Percentiles rank a stretch among this genome's conserved stretches.
phyloP scores from a whole-genome alignment of 768 basidiomycete genomes.

The Tylopilus sp. region DNA sequence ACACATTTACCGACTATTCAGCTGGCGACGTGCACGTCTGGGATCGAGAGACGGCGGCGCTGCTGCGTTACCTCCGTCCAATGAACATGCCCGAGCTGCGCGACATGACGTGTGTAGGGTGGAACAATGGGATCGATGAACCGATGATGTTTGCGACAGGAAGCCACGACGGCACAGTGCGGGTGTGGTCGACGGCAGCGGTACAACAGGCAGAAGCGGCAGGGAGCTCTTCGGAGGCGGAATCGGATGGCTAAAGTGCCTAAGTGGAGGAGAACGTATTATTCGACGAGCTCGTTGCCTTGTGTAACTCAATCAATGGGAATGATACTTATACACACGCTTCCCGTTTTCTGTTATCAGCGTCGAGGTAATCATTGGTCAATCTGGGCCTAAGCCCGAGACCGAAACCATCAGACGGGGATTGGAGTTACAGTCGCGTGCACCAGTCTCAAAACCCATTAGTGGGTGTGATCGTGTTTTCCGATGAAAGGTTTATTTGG shows the following conservation, averaged over 20 bases:
- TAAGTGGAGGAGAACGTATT: background rate
- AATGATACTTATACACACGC: no score
- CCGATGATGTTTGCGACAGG: slow-evolving; percentile 62
- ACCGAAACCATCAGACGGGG: no score
- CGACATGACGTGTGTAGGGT: slow-evolving; percentile 78
- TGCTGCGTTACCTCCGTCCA: slow-evolving; percentile 65
- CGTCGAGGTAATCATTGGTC: no score
- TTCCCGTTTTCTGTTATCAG: no score
- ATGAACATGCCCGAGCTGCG: slow-evolving; percentile 47
- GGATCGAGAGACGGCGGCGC: slow-evolving; percentile 74
- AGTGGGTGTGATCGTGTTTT: background rate
- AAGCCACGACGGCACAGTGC: slow-evolving; percentile 71
- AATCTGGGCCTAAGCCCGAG: no score
- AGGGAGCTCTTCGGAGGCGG: slow-evolving; percentile 20
- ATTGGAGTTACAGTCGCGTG: background rate
- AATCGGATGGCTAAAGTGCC: slow-evolving; percentile 14
- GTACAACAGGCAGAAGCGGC: background rate
- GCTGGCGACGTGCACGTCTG: slow-evolving; percentile 83
- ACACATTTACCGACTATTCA: slow-evolving; percentile 23
- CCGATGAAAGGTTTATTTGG: background rate
- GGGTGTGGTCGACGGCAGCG: slow-evolving; percentile 60
- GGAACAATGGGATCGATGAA: slow-evolving; percentile 60
- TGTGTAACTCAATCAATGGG: no score
- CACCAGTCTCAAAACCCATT: no score
- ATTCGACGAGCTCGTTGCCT: no score